Conservation (phyloP, 345 rosid species). For the Euclidium syriacum region DNA sequence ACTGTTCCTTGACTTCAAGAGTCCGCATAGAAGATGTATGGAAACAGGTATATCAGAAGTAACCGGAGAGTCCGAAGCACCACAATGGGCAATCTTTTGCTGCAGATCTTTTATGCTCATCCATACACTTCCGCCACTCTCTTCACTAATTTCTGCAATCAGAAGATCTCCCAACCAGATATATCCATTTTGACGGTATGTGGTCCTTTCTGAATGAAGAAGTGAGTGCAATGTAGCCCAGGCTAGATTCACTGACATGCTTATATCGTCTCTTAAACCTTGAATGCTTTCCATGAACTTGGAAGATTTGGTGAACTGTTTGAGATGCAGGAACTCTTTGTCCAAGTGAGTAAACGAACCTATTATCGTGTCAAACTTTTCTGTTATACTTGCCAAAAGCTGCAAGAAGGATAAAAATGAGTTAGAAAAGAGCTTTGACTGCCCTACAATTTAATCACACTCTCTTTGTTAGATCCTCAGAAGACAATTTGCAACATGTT, state of each 20-base stretch:
- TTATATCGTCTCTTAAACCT: constrained; percentile 40
- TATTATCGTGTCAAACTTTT: constrained; percentile 72
- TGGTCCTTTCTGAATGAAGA: constrained; percentile 81
- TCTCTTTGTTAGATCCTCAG: constrained; percentile 1
- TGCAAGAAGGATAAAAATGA: constrained; percentile 35
- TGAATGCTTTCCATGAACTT: constrained; percentile 56
- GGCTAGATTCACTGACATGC: constrained; percentile 52
- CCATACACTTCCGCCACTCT: constrained; percentile 57
- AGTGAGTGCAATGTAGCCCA: constrained; percentile 96
- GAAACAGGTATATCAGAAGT: constrained; percentile 79
- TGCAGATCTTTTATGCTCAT: constrained; percentile 65
- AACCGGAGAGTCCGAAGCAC: constrained; percentile 52
- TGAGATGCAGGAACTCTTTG: constrained; percentile 73
- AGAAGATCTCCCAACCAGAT: constrained; percentile 95
- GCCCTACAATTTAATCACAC: not conserved
- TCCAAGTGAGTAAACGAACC: constrained; percentile 87
- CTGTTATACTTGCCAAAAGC: constrained; percentile 78
- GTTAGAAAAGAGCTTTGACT: constrained; percentile 13
- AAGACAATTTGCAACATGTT: constrained; percentile 9
- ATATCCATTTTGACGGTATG: constrained; percentile 83
- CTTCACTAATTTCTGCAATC: constrained; percentile 81
- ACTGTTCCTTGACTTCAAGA: constrained; percentile 78
- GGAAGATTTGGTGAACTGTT: constrained; percentile 70
- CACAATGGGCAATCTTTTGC: constrained; percentile 62
- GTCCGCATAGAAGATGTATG: constrained; percentile 82